Conservation (phyloP, 2,329 filamentous ascomycete genomes). For the Talaromyces sp. region DNA sequence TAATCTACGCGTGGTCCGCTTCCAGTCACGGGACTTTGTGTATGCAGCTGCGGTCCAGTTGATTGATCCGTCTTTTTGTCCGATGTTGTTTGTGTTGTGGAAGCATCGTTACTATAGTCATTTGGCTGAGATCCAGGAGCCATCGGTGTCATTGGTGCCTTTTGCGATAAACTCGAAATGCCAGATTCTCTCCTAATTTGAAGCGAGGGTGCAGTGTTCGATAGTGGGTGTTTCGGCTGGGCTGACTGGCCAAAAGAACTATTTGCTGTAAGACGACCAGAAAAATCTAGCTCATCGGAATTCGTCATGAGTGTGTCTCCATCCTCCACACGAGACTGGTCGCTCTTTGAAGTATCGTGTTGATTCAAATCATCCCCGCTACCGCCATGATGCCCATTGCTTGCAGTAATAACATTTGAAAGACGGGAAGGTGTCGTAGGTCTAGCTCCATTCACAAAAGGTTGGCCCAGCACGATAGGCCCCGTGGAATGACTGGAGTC, state of each 20-base stretch:
- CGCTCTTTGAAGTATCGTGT: conserved; percentile 50
- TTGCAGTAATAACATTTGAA: conserved; percentile 46
- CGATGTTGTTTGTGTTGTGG: conserved; percentile 78
- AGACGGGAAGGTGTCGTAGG: conserved; percentile 57
- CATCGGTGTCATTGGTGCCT: conserved; percentile 56
- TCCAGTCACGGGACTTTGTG: conserved; percentile 53
- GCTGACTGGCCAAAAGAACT: conserved; percentile 52
- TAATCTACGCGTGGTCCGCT: conserved; percentile 47
- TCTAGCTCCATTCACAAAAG: conserved; percentile 54
- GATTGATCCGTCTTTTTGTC: conserved; percentile 77
- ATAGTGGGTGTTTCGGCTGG: conserved; percentile 46
- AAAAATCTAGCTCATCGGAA: conserved; percentile 44
- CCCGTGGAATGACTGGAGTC: conserved; percentile 50
- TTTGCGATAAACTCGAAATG: conserved; percentile 48
- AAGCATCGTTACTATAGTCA: conserved; percentile 79
- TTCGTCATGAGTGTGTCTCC: conserved; percentile 62
- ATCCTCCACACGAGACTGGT: conserved; percentile 48
- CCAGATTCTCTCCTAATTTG: conserved; percentile 45
- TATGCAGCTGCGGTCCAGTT: conserved; percentile 64
- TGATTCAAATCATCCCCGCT: conserved; percentile 40
- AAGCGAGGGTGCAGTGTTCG: conserved; percentile 47
- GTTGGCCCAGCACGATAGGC: conserved; percentile 62
- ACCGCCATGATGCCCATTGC: conserved; percentile 54
- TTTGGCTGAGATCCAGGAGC: conserved; percentile 55
- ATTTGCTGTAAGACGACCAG: conserved; percentile 42